Evolutionary conservation across 2,329 filamentous ascomycete species (phyloP).

Genomic region (Colletotrichum abscissum): DNA sequence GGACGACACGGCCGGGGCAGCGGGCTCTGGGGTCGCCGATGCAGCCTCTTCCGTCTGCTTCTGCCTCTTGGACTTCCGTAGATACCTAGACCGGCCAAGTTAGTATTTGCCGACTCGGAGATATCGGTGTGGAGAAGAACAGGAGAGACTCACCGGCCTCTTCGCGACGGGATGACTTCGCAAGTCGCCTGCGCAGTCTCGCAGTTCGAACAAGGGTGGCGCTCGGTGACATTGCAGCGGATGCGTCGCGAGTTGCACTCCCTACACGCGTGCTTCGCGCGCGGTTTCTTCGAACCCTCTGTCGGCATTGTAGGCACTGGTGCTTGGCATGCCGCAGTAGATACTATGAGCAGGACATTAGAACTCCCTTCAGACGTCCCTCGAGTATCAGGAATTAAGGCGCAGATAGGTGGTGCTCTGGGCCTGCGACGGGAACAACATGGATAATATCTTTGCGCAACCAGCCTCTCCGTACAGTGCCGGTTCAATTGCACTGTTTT

Average conservation of each 20-base stretch:
- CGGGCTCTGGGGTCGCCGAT: conserved; percentile 8
- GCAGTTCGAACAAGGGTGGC: conserved; percentile 38
- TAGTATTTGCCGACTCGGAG: neutral
- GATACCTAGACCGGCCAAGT: conserved; percentile 26
- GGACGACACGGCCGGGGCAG: neutral
- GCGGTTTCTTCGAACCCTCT: conserved; percentile 29
- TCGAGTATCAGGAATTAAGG: neutral
- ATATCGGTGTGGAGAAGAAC: neutral
- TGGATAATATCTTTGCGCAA: neutral
- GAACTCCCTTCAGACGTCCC: neutral
- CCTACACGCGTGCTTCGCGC: conserved; percentile 39
- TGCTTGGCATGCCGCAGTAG: neutral
- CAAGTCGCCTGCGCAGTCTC: conserved; percentile 30
- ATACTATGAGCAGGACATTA: neutral
- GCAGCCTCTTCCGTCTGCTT: neutral
- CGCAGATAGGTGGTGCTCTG: neutral
- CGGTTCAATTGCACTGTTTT: neutral
- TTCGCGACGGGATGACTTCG: conserved; percentile 36
- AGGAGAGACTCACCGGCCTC: conserved; percentile 22
- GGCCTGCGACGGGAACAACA: neutral
- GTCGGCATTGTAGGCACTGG: neutral
- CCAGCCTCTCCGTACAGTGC: neutral
- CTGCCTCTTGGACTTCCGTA: conserved; percentile 31
- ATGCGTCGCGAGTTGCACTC: conserved; percentile 39
- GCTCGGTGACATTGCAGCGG: conserved; percentile 38